A percentile compares a stretch with the other conserved stretches of the same genome.
Evolutionary conservation across 257 asterid species (phyloP).

Genomic region (Jaltomata sinuosa): DNA sequence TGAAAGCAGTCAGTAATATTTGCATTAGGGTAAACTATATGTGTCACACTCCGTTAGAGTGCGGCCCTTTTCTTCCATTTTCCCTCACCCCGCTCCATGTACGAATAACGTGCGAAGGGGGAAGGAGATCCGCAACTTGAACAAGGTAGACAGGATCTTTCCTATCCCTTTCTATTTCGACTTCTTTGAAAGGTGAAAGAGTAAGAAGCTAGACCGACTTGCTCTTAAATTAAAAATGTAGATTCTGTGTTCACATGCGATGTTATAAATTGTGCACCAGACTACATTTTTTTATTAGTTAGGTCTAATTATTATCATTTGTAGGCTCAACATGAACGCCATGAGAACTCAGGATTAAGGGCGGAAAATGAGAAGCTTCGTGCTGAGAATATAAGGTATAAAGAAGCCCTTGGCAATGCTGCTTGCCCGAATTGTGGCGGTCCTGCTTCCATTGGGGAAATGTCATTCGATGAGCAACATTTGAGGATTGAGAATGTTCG

Average conservation of each 20-base stretch:
- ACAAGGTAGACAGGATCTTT: too few relatives aligned
- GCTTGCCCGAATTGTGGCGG: constrained; percentile 67
- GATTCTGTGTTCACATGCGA: neutral
- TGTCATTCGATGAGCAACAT: constrained; percentile 69
- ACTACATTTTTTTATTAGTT: neutral
- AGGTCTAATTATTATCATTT: neutral
- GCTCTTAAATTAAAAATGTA: too few relatives aligned
- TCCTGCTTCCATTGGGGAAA: constrained; percentile 63
- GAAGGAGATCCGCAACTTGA: too few relatives aligned
- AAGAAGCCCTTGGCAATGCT: constrained; percentile 56
- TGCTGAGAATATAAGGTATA: constrained; percentile 52
- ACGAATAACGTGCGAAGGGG: too few relatives aligned
- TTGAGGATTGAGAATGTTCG: constrained; percentile 71
- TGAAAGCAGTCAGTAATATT: neutral
- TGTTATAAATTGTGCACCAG: neutral
- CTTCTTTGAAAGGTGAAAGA: too few relatives aligned
- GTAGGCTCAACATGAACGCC: constrained; percentile 67
- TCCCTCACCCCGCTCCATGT: too few relatives aligned
- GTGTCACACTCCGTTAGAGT: neutral
- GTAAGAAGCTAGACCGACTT: too few relatives aligned
- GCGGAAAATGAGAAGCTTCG: constrained; percentile 65
- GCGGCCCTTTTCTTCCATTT: too few relatives aligned
- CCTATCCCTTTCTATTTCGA: too few relatives aligned
- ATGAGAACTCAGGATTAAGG: constrained; percentile 50
- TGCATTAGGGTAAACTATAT: neutral